Evolutionary conservation across 306 rosid genomes (phyloP).

Genomic region (Acacia melanoxylon): DNA sequence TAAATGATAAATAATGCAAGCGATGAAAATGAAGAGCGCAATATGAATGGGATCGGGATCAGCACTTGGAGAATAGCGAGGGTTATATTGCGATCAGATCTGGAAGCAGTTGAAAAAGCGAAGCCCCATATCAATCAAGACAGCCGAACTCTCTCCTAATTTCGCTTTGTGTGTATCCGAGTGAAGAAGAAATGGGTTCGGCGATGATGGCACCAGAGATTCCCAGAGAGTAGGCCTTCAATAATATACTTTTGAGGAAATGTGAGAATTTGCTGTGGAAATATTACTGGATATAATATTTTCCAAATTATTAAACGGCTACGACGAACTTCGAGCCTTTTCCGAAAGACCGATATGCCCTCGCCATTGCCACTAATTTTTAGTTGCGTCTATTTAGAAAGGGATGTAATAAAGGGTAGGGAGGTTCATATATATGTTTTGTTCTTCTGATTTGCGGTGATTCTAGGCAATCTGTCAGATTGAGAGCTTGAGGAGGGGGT

Average conservation of each 20-base stretch:
- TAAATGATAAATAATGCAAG: not conserved
- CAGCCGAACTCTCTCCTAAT: conserved; percentile 21
- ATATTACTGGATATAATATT: conserved; percentile 17
- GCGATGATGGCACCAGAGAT: conserved; percentile 37
- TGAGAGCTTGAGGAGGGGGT: no score
- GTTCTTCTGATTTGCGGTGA: no score
- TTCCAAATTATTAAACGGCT: conserved; percentile 58
- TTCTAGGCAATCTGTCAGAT: no score
- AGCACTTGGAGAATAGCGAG: conserved; percentile 11
- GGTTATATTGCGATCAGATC: conserved; percentile 58
- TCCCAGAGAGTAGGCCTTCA: conserved; percentile 18
- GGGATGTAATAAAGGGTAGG: no score
- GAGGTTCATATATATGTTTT: no score
- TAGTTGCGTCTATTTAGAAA: not conserved
- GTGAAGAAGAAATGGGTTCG: conserved; percentile 2
- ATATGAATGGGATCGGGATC: conserved; percentile 38
- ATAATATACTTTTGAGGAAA: conserved; percentile 28
- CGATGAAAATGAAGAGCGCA: not conserved
- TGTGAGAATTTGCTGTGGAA: not conserved
- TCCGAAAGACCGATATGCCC: conserved; percentile 28
- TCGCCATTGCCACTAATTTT: not conserved
- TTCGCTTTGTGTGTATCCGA: not conserved
- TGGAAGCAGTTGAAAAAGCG: conserved; percentile 29
- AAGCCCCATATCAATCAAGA: conserved; percentile 46
- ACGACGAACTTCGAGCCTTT: conserved; percentile 4